phyloP scores from a whole-genome alignment of 768 basidiomycete species.

The Suillus bovinus region DNA sequence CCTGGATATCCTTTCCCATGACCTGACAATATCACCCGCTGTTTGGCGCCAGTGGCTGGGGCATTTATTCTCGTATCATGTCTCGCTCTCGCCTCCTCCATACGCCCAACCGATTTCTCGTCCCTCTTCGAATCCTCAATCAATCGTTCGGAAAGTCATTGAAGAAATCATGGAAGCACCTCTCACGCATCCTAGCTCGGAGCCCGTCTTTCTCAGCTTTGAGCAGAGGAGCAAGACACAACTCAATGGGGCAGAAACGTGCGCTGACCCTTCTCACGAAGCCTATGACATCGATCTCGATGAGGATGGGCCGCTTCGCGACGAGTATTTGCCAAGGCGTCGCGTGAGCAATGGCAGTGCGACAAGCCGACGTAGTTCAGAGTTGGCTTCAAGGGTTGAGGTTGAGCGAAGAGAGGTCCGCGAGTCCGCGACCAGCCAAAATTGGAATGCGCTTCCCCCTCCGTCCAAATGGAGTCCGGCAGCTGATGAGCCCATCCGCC shows the following conservation, averaged over 20 bases:
- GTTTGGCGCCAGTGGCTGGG: constrained; percentile 75
- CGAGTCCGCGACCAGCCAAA: constrained; percentile 8
- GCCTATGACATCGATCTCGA: constrained; percentile 76
- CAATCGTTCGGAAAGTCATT: constrained; percentile 65
- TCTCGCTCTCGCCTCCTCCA: constrained; percentile 56
- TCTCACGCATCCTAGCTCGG: constrained; percentile 31
- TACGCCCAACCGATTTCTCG: constrained; percentile 78
- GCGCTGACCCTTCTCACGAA: constrained; percentile 38
- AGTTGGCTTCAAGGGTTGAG: neutral
- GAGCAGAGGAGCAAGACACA: constrained; percentile 63
- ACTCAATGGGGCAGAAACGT: constrained; percentile 43
- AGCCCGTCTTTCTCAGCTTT: constrained; percentile 72
- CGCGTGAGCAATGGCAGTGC: constrained; percentile 35
- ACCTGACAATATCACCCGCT: constrained; percentile 62
- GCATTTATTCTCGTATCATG: constrained; percentile 65
- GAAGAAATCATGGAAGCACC: constrained; percentile 67
- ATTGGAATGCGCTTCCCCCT: constrained; percentile 53
- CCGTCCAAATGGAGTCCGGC: constrained; percentile 83
- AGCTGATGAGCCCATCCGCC: constrained; percentile 72
- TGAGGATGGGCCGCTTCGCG: constrained; percentile 78
- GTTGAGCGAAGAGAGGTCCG: neutral
- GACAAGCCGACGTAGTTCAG: constrained; percentile 3
- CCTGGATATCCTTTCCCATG: constrained; percentile 68
- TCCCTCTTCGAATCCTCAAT: constrained; percentile 70
- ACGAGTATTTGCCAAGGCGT: constrained; percentile 78